These are phyloP conservation scores for Ogataea saltuana DNA, from an alignment of 805 yeast species.

Conservation along the genomic window DNA sequence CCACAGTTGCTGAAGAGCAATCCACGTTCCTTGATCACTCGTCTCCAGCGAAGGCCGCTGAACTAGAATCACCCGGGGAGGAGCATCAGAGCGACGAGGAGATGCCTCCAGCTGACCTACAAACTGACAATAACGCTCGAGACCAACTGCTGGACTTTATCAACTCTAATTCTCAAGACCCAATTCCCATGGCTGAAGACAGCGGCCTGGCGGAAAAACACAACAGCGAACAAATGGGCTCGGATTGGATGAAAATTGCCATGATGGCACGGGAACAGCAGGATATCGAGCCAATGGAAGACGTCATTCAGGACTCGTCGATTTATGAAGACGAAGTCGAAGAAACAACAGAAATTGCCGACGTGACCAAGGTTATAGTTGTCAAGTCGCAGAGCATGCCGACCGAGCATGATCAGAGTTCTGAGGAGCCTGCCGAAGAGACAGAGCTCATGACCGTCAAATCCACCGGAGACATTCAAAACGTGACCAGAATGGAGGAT, in stretches of 20 bases:
- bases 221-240: neutral
- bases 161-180: too few species aligned
- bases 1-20: neutral
- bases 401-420: too few species aligned
- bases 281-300: neutral
- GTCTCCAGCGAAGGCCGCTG: too few species aligned
- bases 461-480: neutral
- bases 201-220: neutral
- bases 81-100: too few species aligned
- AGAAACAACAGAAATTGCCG: conserved; percentile 8
- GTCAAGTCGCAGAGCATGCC: conserved; percentile 10
- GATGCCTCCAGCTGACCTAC: neutral
- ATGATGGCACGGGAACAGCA: conserved; percentile 12
- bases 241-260: conserved; percentile 17
- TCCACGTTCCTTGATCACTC: too few species aligned
- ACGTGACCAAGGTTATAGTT: conserved; percentile 9
- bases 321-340: conserved; percentile 15
- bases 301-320: conserved; percentile 1
- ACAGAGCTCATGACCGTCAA: neutral
- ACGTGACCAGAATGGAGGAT: conserved; percentile 4
- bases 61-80: too few species aligned
- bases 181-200: too few species aligned
- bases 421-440: too few species aligned
- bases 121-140: neutral
- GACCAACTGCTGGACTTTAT: neutral